A percentile compares a stretch with the other conserved stretches of the same genome.
Evolutionary conservation across 352 stramenopile genomes (phyloP).

Genomic region (Phytophthora podocarpi): DNA sequence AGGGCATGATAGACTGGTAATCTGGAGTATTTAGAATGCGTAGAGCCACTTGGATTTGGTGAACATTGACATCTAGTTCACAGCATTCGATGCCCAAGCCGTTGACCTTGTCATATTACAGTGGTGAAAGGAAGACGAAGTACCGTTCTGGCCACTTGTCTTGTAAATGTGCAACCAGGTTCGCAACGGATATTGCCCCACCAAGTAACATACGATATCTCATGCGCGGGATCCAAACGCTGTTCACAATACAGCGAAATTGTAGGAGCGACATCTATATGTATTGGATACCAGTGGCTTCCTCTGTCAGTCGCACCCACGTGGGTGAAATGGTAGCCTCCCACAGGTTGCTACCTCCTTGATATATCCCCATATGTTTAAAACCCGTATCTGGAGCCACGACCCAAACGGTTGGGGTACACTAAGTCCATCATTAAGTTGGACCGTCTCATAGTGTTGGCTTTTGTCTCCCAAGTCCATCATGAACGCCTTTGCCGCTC

Average conservation of each 20-base stretch:
- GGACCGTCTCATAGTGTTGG: neutral
- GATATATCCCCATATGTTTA: constrained; percentile 7
- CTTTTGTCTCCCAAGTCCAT: neutral
- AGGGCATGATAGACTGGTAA: no score
- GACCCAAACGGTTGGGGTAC: neutral
- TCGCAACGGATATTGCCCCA: no score
- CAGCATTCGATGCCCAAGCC: no score
- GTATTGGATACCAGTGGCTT: neutral
- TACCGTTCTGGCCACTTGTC: no score
- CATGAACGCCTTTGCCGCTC: constrained; percentile 6
- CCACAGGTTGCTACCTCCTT: neutral
- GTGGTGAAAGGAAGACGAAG: no score
- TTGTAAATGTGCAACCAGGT: no score
- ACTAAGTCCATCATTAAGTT: constrained; percentile 5
- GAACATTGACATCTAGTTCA: no score
- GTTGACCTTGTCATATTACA: no score
- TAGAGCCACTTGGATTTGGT: no score
- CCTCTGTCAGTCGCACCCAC: neutral
- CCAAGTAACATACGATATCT: no score
- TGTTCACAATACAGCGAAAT: constrained; percentile 13
- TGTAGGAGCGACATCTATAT: neutral
- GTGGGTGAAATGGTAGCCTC: neutral
- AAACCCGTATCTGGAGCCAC: neutral
- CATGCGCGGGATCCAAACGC: constrained; percentile 4
- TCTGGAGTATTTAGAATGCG: no score